These are phyloP conservation scores for Sugiyamaella japonica DNA, from an alignment of 1,139 yeast species.

Conservation along the genomic window DNA sequence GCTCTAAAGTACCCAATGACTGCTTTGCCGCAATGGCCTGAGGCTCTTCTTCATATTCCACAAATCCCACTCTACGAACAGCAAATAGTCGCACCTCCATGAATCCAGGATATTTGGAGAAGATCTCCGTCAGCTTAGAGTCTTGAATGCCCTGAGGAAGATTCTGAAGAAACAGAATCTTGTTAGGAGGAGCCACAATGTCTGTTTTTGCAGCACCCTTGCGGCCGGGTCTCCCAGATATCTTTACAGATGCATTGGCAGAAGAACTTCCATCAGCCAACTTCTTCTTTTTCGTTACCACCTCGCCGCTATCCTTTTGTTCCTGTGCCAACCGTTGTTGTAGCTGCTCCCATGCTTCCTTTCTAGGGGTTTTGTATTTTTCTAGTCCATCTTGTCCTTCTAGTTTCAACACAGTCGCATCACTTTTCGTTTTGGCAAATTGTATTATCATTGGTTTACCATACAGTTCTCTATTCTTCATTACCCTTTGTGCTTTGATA, in stretches of 20 bases:
- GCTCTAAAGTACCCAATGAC: slow-evolving; percentile 40
- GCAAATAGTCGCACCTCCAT: slow-evolving; percentile 65
- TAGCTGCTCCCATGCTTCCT: slow-evolving; percentile 37
- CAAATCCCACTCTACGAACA: slow-evolving; percentile 70
- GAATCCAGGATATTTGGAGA: slow-evolving; percentile 57
- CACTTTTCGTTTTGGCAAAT: slow-evolving; percentile 51
- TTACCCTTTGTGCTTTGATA: slow-evolving; percentile 43
- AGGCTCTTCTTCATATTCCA: slow-evolving; percentile 65
- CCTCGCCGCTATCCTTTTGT: slow-evolving; percentile 24
- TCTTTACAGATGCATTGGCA: slow-evolving; percentile 30
- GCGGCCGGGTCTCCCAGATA: slow-evolving; percentile 24
- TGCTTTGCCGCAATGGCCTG: slow-evolving; percentile 51
- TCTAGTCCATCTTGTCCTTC: slow-evolving; percentile 36
- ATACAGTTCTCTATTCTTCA: slow-evolving; percentile 43
- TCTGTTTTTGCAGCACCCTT: slow-evolving; percentile 25
- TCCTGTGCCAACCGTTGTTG: slow-evolving; percentile 34
- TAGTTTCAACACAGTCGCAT: slow-evolving; percentile 41
- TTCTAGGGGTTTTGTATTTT: slow-evolving; percentile 28
- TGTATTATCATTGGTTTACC: slow-evolving; percentile 55
- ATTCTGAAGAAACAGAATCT: slow-evolving; percentile 65
- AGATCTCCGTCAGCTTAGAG: slow-evolving; percentile 48
- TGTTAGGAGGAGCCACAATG: slow-evolving; percentile 60
- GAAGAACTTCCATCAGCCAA: slow-evolving; percentile 29
- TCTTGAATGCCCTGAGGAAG: slow-evolving; percentile 51
- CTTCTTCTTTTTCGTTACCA: slow-evolving; percentile 29